A percentile compares a stretch with the other conserved stretches of the same genome.
Evolutionary conservation across 768 basidiomycete genomes (phyloP).

Genomic region (Lactarius evosmus): DNA sequence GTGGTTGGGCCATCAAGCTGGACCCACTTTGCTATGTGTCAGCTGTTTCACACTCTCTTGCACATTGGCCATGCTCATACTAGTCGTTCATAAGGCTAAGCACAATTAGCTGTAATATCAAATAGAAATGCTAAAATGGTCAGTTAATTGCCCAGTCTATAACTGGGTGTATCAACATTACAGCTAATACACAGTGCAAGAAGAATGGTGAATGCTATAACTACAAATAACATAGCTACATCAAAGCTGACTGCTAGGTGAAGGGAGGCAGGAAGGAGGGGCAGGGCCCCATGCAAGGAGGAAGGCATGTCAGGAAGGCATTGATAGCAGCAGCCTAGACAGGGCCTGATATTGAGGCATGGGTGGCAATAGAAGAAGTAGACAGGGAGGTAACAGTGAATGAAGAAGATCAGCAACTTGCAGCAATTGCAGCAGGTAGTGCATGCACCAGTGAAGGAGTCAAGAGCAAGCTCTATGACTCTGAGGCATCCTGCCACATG

Average conservation of each 20-base stretch:
- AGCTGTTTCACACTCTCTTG: no score
- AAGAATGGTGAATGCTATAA: conserved; percentile 29
- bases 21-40: no score
- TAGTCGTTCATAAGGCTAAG: no score
- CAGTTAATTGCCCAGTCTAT: no score
- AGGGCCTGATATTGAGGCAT: neutral
- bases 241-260: conserved; percentile 26
- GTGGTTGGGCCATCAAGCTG: no score
- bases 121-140: no score
- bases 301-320: neutral
- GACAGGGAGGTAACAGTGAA: neutral
- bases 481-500: conserved; percentile 26
- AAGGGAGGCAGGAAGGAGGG: conserved; percentile 29
- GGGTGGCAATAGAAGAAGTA: conserved; percentile 3
- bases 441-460: neutral
- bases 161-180: no score
- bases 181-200: no score
- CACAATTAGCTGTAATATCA: no score
- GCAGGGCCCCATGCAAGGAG: conserved; percentile 16
- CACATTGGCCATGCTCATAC: no score
- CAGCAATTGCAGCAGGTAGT: conserved; percentile 3
- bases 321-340: neutral
- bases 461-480: conserved; percentile 20
- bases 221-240: conserved; percentile 27
- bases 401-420: neutral